Conservation (phyloP, 352 stramenopile species). For the Phytophthora fragariae region DNA sequence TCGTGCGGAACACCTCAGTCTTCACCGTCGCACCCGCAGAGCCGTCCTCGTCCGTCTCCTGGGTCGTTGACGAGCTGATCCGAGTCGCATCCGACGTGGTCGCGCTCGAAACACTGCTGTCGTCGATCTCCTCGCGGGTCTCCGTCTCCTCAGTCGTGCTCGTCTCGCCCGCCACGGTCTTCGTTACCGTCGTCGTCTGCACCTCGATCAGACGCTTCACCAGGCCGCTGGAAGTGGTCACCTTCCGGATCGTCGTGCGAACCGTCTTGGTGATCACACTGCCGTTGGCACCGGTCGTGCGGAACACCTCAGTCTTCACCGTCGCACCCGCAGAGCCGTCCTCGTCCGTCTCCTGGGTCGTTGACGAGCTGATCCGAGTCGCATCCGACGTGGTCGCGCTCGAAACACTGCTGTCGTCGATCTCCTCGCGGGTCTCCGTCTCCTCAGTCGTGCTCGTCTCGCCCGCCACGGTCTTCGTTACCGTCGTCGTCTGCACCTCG, state of each 20-base stretch:
- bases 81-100: slow-evolving; percentile 9
- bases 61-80: slow-evolving; percentile 5
- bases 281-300: slow-evolving; percentile 1
- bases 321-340: neutral
- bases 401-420: neutral
- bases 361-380: slow-evolving; percentile 7
- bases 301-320: slow-evolving; percentile 19
- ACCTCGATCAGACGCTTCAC: slow-evolving; percentile 12
- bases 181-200: slow-evolving; percentile 23
- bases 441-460: slow-evolving; percentile 9
- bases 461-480: slow-evolving; percentile 7
- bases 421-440: slow-evolving; percentile 16
- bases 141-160: slow-evolving; percentile 23
- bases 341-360: slow-evolving; percentile 3
- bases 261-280: slow-evolving; percentile 18
- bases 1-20: slow-evolving; percentile 14
- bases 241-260: slow-evolving; percentile 13
- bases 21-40: slow-evolving; percentile 8
- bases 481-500: slow-evolving; percentile 14
- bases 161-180: slow-evolving; percentile 12
- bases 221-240: slow-evolving; percentile 11
- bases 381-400: slow-evolving; percentile 3
- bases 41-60: slow-evolving; percentile 8
- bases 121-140: slow-evolving; percentile 11
- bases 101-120: slow-evolving; percentile 1